Conservation (phyloP, 768 basidiomycete species). For the Leccinum variicolor region DNA sequence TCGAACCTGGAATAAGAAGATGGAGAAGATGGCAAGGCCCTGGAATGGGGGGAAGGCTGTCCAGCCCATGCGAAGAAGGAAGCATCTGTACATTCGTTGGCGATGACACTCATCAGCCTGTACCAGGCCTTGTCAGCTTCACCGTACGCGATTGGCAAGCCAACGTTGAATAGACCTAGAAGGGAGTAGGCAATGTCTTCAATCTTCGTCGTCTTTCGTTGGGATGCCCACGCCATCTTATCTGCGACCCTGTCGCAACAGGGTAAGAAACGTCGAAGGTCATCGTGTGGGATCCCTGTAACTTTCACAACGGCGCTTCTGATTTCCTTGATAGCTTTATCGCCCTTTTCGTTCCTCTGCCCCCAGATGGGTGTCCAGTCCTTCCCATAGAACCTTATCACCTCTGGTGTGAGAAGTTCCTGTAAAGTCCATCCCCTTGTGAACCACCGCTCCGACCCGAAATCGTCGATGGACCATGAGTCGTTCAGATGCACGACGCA, state of each 20-base stretch:
- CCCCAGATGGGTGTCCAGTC: constrained; percentile 16
- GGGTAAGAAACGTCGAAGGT: constrained; percentile 11
- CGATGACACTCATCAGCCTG: constrained; percentile 15
- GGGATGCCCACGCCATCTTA: constrained; percentile 24
- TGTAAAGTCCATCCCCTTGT: constrained; percentile 22
- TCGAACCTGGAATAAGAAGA: constrained; percentile 8
- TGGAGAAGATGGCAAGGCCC: constrained; percentile 9
- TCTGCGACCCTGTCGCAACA: constrained; percentile 13
- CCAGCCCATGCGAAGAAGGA: constrained; percentile 16
- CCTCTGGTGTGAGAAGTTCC: constrained; percentile 13
- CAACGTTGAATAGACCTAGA: constrained; percentile 22
- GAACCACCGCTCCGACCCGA: constrained; percentile 21
- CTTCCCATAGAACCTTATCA: constrained; percentile 17
- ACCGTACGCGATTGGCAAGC: constrained; percentile 22
- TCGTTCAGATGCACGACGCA: constrained; percentile 22
- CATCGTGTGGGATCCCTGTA: constrained; percentile 13
- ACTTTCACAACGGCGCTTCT: constrained; percentile 3
- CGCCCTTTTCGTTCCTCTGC: not conserved
- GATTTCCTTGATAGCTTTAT: constrained; percentile 12
- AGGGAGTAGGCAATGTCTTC: constrained; percentile 27
- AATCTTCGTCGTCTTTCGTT: constrained; percentile 19
- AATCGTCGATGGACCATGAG: constrained; percentile 8
- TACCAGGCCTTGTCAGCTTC: constrained; percentile 23
- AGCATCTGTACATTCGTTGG: constrained; percentile 10
- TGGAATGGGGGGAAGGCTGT: constrained; percentile 9